Evolutionary conservation across 208 protist genomes (phyloP).

Genomic region (Leishmania mexicana): DNA sequence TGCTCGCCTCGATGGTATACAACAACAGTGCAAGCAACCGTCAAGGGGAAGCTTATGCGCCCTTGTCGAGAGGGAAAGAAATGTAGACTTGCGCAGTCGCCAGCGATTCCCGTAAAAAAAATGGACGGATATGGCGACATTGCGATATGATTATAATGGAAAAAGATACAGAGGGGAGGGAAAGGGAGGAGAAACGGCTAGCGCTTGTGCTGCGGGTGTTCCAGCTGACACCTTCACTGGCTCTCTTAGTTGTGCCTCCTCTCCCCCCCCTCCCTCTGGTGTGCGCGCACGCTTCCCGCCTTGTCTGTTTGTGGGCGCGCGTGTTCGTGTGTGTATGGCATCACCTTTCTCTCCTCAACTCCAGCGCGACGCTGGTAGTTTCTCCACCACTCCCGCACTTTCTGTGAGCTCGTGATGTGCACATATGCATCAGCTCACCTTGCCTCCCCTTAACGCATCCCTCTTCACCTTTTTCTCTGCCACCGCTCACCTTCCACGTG

Average conservation of each 20-base stretch:
- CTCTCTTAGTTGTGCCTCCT: neutral
- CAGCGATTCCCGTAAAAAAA: too few relatives aligned
- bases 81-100: too few relatives aligned
- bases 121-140: too few relatives aligned
- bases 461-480: neutral
- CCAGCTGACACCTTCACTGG: neutral
- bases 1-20: too few relatives aligned
- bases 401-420: neutral
- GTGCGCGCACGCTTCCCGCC: neutral
- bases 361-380: neutral
- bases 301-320: neutral
- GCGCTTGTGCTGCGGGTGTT: neutral
- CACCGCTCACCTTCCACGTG: neutral
- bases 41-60: too few relatives aligned
- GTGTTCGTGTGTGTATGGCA: neutral
- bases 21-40: too few relatives aligned
- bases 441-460: neutral
- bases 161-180: too few relatives aligned
- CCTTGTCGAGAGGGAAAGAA: too few relatives aligned
- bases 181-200: neutral
- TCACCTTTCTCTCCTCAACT: conserved; percentile 1
- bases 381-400: neutral
- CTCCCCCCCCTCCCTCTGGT: too few relatives aligned
- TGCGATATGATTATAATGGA: too few relatives aligned
- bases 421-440: neutral